phyloP scores from a whole-genome alignment of 208 protist species.

The Strigomonas galati region DNA sequence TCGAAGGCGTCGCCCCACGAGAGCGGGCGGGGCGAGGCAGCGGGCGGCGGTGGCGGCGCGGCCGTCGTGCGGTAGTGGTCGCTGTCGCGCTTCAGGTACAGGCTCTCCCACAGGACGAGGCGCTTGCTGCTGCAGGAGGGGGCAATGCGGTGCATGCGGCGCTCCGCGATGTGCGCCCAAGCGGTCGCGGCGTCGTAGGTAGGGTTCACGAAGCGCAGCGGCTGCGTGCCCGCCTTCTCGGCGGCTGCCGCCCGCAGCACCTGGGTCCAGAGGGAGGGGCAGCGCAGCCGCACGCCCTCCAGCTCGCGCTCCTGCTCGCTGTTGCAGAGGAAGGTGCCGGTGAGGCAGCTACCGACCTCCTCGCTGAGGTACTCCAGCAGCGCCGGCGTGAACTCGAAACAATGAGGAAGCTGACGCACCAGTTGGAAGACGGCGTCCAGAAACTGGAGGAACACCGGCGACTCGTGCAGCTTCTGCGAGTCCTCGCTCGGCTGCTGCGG shows the following conservation, averaged over 20 bases:
- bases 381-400: slow-evolving; percentile 93
- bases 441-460: slow-evolving; percentile 95
- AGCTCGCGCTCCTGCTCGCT: slow-evolving; percentile 72
- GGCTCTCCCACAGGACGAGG: slow-evolving; percentile 67
- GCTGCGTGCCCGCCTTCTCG: slow-evolving; percentile 48
- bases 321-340: slow-evolving; percentile 87
- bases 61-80: neutral
- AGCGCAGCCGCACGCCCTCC: slow-evolving; percentile 65
- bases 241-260: slow-evolving; percentile 39
- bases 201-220: slow-evolving; percentile 63
- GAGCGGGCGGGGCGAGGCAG: slow-evolving; percentile 8
- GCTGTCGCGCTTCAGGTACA: slow-evolving; percentile 44
- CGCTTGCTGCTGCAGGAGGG: slow-evolving; percentile 70
- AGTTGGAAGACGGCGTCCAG: slow-evolving; percentile 95
- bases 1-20: slow-evolving; percentile 51
- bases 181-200: slow-evolving; percentile 59
- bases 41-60: neutral
- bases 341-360: slow-evolving; percentile 80
- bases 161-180: slow-evolving; percentile 53
- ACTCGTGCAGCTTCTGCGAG: slow-evolving; percentile 44
- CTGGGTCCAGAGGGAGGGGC: slow-evolving; percentile 73
- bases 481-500: slow-evolving; percentile 11
- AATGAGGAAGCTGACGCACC: slow-evolving; percentile 83
- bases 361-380: slow-evolving; percentile 87
- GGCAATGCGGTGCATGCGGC: slow-evolving; percentile 1